These are phyloP conservation scores for Rhipidocladum racemiflorum DNA, from an alignment of 176 grass and related monocot species.

Conservation along the genomic window DNA sequence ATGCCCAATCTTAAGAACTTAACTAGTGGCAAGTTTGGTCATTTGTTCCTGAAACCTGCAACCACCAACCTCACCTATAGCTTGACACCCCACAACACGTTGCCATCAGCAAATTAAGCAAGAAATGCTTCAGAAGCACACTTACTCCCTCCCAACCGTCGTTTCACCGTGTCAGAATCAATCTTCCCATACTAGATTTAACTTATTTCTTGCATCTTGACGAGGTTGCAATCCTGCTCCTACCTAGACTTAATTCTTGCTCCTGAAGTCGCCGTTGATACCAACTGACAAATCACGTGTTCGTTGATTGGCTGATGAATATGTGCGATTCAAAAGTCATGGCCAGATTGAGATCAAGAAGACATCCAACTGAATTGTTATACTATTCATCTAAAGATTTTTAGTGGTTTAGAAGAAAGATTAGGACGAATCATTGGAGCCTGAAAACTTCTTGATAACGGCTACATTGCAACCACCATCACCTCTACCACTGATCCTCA, in stretches of 20 bases:
- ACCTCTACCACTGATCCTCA: slow-evolving; percentile 38
- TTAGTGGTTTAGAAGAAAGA: neutral
- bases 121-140: slow-evolving; percentile 36
- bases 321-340: neutral
- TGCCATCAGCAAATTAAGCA: slow-evolving; percentile 18
- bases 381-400: neutral
- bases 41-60: slow-evolving; percentile 14
- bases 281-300: neutral
- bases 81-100: slow-evolving; percentile 11
- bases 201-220: neutral
- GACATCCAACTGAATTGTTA: neutral
- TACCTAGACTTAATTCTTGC: neutral
- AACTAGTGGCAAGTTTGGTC: slow-evolving; percentile 42
- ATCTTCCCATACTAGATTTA: neutral
- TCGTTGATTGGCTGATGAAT: neutral
- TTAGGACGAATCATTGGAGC: slow-evolving; percentile 24
- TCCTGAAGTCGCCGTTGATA: neutral
- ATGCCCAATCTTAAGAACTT: neutral
- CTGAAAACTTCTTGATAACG: slow-evolving; percentile 77
- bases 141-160: neutral
- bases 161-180: slow-evolving; percentile 23
- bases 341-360: neutral
- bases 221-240: neutral
- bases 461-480: slow-evolving; percentile 62
- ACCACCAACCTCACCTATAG: slow-evolving; percentile 48